Evolutionary conservation across 495 filamentous ascomycete species (phyloP).

Genomic region (Penicillium manginii): DNA sequence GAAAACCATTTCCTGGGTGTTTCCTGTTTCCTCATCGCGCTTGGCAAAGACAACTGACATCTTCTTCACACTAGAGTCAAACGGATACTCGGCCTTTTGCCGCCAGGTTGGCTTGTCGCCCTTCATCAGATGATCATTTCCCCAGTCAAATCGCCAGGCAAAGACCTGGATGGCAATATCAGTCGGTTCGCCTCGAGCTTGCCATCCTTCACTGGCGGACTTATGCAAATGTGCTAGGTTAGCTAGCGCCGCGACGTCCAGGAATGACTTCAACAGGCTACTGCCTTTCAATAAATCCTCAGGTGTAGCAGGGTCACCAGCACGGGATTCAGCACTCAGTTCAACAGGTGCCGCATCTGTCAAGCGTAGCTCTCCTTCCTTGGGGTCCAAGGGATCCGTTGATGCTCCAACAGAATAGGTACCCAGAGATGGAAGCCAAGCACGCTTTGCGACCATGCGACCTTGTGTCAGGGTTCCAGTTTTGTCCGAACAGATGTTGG

Average conservation of each 20-base stretch:
- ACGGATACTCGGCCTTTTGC: slow-evolving; percentile 65
- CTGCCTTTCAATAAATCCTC: slow-evolving; percentile 45
- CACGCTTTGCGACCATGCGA: slow-evolving; percentile 78
- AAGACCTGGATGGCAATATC: slow-evolving; percentile 75
- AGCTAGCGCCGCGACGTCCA: slow-evolving; percentile 65
- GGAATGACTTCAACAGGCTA: slow-evolving; percentile 52
- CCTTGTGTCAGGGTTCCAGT: slow-evolving; percentile 75
- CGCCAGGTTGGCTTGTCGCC: slow-evolving; percentile 57
- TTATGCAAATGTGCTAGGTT: slow-evolving; percentile 65
- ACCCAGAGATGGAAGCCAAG: slow-evolving; percentile 72
- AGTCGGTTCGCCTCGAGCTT: slow-evolving; percentile 67
- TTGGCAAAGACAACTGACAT: slow-evolving; percentile 67
- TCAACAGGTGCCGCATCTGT: slow-evolving; percentile 39
- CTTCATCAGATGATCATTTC: slow-evolving; percentile 53
- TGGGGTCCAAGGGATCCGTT: slow-evolving; percentile 60
- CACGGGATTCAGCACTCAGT: slow-evolving; percentile 27
- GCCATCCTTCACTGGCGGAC: slow-evolving; percentile 55
- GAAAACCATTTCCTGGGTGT: slow-evolving; percentile 54
- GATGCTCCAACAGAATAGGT: slow-evolving; percentile 63
- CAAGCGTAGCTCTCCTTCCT: slow-evolving; percentile 54
- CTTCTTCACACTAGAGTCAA: slow-evolving; percentile 70
- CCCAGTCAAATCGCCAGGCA: slow-evolving; percentile 64
- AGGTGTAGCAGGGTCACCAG: slow-evolving; percentile 28
- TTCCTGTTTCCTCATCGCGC: slow-evolving; percentile 22
- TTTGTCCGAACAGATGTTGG: slow-evolving; percentile 74